Conservation (phyloP, 805 yeast species). For the Pichia exigua region DNA sequence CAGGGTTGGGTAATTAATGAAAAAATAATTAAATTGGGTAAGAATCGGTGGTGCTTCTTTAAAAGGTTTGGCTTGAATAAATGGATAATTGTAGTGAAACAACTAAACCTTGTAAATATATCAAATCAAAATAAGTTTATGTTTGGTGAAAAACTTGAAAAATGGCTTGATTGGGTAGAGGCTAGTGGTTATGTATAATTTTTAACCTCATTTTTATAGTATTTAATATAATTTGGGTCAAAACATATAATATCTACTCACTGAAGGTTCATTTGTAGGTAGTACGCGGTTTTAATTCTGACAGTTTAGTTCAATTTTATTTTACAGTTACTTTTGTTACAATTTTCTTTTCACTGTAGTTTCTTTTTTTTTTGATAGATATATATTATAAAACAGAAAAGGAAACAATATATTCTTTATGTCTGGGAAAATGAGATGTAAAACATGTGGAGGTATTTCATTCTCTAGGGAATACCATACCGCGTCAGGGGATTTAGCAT, state of each 20-base stretch:
- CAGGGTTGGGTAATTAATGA: constrained; percentile 8
- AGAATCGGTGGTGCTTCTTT: constrained; percentile 23
- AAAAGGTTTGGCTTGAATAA: constrained; percentile 9
- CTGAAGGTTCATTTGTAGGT: too few relatives aligned
- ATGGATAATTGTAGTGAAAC: constrained; percentile 17
- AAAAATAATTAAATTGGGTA: constrained; percentile 20
- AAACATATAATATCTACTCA: not conserved
- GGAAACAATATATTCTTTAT: not conserved
- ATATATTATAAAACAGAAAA: not conserved
- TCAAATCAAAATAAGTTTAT: constrained; percentile 9
- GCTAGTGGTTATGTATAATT: constrained; percentile 1
- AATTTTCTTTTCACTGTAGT: not conserved
- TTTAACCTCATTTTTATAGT: not conserved
- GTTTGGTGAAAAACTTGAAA: constrained; percentile 21
- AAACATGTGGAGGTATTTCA: constrained; percentile 44
- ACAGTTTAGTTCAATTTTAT: too few relatives aligned
- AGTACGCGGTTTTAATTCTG: not conserved
- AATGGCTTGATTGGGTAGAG: constrained; percentile 16
- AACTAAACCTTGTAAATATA: constrained; percentile 10
- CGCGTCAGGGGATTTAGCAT: constrained; percentile 70
- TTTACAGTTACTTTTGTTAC: not conserved
- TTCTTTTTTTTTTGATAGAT: too few relatives aligned
- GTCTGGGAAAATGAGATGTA: constrained; percentile 17
- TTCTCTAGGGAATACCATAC: constrained; percentile 45
- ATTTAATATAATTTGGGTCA: not conserved